Conservation (phyloP, 306 rosid species). For the Citrullus amarus region DNA sequence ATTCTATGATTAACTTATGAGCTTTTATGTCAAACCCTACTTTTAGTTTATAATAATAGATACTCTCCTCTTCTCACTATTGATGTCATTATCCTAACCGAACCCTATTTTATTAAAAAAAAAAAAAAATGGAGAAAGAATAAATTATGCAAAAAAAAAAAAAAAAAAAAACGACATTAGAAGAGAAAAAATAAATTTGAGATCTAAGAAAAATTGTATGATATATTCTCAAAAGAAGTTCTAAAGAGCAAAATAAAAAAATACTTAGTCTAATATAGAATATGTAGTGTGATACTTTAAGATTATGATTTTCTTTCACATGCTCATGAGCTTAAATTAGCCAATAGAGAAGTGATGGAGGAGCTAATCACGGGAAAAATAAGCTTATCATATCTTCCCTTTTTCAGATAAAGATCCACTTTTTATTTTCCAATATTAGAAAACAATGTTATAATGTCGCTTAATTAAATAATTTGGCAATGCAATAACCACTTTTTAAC, state of each 20-base stretch:
- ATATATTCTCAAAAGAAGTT: no score
- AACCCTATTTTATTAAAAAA: background rate
- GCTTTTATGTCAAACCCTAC: background rate
- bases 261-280: background rate
- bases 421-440: background rate
- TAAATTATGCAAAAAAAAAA: background rate
- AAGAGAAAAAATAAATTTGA: no score
- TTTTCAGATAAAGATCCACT: background rate
- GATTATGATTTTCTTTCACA: slow-evolving; percentile 1
- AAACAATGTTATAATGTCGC: background rate
- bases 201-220: no score
- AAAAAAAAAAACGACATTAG: background rate
- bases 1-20: background rate
- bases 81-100: background rate
- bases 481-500: background rate
- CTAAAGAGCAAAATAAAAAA: no score
- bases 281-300: background rate
- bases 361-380: background rate
- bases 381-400: background rate
- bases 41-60: background rate
- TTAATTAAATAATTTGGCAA: background rate
- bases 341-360: background rate
- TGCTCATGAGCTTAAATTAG: background rate
- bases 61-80: background rate
- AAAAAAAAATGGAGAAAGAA: background rate